Percentiles rank a stretch among this genome's conserved stretches.
Conservation (phyloP, 2,329 filamentous ascomycete species). For the Calycina herbarum region DNA sequence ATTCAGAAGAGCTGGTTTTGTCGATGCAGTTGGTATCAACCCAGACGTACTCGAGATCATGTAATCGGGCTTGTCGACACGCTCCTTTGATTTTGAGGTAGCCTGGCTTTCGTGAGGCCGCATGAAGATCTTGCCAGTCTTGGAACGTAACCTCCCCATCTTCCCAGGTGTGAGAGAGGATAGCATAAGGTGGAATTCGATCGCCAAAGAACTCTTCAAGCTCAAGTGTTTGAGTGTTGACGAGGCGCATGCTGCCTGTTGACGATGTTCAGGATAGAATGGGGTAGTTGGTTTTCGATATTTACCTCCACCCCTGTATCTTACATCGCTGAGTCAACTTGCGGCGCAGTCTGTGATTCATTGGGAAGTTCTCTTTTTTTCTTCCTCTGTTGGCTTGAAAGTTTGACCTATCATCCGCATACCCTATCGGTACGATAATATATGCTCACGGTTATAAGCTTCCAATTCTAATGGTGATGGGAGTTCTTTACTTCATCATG, state of each 20-base stretch:
- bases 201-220: slow-evolving; percentile 2
- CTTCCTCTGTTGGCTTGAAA: too few species aligned
- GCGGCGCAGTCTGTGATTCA: too few species aligned
- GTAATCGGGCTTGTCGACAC: slow-evolving; percentile 6
- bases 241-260: slow-evolving; percentile 47
- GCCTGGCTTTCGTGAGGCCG: slow-evolving; percentile 12
- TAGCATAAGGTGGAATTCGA: slow-evolving; percentile 18
- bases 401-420: too few species aligned
- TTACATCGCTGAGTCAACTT: too few species aligned
- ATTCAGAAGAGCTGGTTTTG: slow-evolving; percentile 12
- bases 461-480: too few species aligned
- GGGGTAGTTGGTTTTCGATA: slow-evolving; percentile 92
- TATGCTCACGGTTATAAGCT: too few species aligned
- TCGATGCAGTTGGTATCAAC: slow-evolving; percentile 16
- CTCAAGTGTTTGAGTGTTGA: background rate
- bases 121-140: slow-evolving; percentile 1
- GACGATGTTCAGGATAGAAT: slow-evolving; percentile 12
- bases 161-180: slow-evolving; percentile 30
- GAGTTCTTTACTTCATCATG: too few species aligned
- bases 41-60: slow-evolving; percentile 12
- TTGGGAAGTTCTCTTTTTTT: too few species aligned
- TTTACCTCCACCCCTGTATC: slow-evolving; percentile 76
- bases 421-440: too few species aligned
- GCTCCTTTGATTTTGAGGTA: slow-evolving; percentile 9
- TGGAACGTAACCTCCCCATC: slow-evolving; percentile 20